Conservation (phyloP, 1,284 basidiomycete species). For the Apiotrichum brassicae region DNA sequence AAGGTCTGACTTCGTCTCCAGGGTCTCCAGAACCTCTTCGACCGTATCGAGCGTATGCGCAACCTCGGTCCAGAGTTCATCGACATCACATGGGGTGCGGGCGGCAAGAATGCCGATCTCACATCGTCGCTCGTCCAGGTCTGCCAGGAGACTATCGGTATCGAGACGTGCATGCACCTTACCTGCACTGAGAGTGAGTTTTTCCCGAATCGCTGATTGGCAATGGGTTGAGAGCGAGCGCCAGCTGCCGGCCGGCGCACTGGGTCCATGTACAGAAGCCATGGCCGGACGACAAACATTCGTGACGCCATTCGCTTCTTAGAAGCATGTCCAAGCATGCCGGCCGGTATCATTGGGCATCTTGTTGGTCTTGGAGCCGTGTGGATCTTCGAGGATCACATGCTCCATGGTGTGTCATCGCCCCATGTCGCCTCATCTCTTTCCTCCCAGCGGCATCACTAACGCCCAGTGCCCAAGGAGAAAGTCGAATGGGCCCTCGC, state of each 20-base stretch:
- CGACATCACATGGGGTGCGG: slow-evolving; percentile 98
- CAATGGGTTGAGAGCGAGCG: too few relatives aligned
- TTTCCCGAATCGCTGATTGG: too few relatives aligned
- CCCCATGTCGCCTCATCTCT: too few relatives aligned
- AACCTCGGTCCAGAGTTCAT: slow-evolving; percentile 93
- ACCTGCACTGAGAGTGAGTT: slow-evolving; percentile 83
- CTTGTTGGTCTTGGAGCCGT: too few relatives aligned
- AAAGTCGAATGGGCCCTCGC: slow-evolving; percentile 88
- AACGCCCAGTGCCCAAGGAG: slow-evolving; percentile 65
- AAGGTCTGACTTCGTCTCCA: too few relatives aligned
- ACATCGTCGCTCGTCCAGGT: slow-evolving; percentile 95
- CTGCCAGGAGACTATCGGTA: slow-evolving; percentile 81
- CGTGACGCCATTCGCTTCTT: too few relatives aligned
- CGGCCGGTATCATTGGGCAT: too few relatives aligned
- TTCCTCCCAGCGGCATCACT: slow-evolving; percentile 63
- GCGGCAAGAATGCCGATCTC: slow-evolving; percentile 85
- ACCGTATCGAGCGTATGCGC: slow-evolving; percentile 97
- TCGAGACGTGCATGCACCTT: slow-evolving; percentile 97
- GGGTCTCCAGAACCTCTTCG: slow-evolving; percentile 89
- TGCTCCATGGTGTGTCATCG: too few relatives aligned
- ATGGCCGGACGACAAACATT: too few relatives aligned
- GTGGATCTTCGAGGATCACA: too few relatives aligned
- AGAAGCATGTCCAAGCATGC: too few relatives aligned
- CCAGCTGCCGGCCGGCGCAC: too few relatives aligned
- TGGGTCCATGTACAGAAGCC: slow-evolving; percentile 83